A percentile compares a stretch with the other conserved stretches of the same genome.
Conservation (phyloP, 2,329 filamentous ascomycete species). For the Hortaea werneckii region DNA sequence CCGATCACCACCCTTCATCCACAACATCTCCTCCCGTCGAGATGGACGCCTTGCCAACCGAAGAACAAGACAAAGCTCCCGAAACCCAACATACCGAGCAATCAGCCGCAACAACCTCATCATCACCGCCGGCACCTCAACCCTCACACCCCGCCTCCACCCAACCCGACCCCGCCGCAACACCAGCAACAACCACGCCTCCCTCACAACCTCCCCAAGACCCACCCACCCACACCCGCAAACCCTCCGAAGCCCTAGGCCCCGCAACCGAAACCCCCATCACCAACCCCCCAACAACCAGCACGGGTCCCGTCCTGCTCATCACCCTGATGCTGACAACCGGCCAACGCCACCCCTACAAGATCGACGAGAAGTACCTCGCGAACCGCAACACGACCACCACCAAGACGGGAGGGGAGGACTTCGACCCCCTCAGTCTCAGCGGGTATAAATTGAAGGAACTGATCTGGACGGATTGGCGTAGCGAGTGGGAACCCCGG, state of each 20-base stretch:
- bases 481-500: conserved; percentile 73
- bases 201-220: neutral
- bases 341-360: conserved; percentile 79
- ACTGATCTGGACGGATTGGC: conserved; percentile 86
- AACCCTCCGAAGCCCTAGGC: conserved; percentile 38
- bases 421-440: conserved; percentile 70
- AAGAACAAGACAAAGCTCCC: neutral
- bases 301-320: conserved; percentile 39
- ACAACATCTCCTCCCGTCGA: conserved; percentile 2
- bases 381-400: conserved; percentile 68
- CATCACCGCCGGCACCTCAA: neutral
- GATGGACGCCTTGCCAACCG: conserved; percentile 2
- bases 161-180: conserved; percentile 3
- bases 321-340: conserved; percentile 71
- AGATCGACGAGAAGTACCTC: conserved; percentile 78
- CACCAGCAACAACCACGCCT: conserved; percentile 1
- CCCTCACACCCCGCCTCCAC: neutral
- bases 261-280: conserved; percentile 36
- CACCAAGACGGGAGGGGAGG: conserved; percentile 52
- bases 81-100: neutral
- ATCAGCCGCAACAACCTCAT: neutral
- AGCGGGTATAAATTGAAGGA: conserved; percentile 92
- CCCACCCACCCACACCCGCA: conserved; percentile 21
- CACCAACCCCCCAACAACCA: conserved; percentile 3
- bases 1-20: conserved; percentile 1